These are phyloP conservation scores for Rubus parviflorus DNA, from an alignment of 306 rosid species.

Conservation along the genomic window DNA sequence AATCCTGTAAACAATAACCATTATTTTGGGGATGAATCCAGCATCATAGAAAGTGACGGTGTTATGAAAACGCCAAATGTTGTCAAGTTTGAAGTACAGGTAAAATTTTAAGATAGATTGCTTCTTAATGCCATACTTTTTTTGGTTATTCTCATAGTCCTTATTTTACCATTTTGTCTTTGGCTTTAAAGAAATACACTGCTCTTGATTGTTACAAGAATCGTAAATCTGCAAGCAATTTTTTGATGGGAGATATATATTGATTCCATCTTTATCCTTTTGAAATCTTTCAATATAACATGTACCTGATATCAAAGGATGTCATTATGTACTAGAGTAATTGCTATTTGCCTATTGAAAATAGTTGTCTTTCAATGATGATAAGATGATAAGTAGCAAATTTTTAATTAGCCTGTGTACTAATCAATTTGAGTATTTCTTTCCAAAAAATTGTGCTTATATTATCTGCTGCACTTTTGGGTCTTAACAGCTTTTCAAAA, in stretches of 20 bases:
- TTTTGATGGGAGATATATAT: not conserved
- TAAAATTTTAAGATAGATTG: slow-evolving; percentile 19
- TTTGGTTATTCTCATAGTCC: not conserved
- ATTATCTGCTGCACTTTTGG: not conserved
- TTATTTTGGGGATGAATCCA: slow-evolving; percentile 58
- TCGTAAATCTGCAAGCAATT: not conserved
- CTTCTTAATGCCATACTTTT: not conserved
- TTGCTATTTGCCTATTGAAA: not conserved
- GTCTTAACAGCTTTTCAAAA: slow-evolving; percentile 71
- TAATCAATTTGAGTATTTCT: not conserved
- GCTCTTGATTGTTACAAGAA: not conserved
- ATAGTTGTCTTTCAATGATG: not conserved
- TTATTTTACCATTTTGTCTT: not conserved
- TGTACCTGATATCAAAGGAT: not conserved
- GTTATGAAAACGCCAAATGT: slow-evolving; percentile 51
- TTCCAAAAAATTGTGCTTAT: slow-evolving; percentile 12
- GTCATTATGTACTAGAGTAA: not conserved
- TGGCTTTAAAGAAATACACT: not conserved
- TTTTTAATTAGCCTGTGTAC: too few species aligned
- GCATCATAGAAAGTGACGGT: slow-evolving; percentile 58
- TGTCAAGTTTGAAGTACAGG: slow-evolving; percentile 97
- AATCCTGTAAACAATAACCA: slow-evolving; percentile 49
- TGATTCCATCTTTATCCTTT: not conserved
- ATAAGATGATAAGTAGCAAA: not conserved
- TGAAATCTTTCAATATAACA: not conserved